These are phyloP conservation scores for Plasmodium fragile DNA, from an alignment of 169 alveolate genomes.

Conservation along the genomic window DNA sequence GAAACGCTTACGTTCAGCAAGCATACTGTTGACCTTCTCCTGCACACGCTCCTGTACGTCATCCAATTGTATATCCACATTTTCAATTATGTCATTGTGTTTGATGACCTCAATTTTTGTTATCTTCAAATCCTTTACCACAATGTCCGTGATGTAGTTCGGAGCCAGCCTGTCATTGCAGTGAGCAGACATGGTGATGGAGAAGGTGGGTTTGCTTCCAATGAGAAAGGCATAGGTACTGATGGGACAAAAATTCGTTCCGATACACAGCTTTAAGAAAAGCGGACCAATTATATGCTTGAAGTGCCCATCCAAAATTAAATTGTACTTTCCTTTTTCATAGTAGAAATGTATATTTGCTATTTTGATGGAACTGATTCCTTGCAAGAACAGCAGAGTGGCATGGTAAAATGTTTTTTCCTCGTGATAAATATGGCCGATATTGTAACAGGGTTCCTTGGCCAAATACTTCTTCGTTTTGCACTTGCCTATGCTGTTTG, in stretches of 20 bases:
- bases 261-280: constrained; percentile 54
- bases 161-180: constrained; percentile 33
- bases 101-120: constrained; percentile 58
- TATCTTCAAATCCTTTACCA: constrained; percentile 32
- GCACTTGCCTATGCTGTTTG: constrained; percentile 58
- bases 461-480: constrained; percentile 61
- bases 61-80: constrained; percentile 48
- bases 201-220: constrained; percentile 58
- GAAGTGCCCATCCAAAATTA: constrained; percentile 28
- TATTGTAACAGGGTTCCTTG: constrained; percentile 55
- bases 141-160: constrained; percentile 24
- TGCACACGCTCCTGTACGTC: constrained; percentile 44
- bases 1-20: constrained; percentile 15
- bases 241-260: constrained; percentile 65
- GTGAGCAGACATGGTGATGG: constrained; percentile 24
- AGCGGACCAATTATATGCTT: constrained; percentile 68
- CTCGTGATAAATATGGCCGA: constrained; percentile 68
- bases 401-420: constrained; percentile 74
- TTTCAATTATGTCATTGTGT: constrained; percentile 35
- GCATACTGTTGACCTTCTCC: constrained; percentile 46
- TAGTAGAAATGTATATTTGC: constrained; percentile 34
- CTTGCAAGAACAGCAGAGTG: constrained; percentile 59
- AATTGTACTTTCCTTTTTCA: constrained; percentile 38
- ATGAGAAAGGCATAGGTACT: constrained; percentile 52
- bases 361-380: constrained; percentile 36